Evolutionary conservation across 768 basidiomycete species (phyloP).

Genomic region (Amanita thiersii): DNA sequence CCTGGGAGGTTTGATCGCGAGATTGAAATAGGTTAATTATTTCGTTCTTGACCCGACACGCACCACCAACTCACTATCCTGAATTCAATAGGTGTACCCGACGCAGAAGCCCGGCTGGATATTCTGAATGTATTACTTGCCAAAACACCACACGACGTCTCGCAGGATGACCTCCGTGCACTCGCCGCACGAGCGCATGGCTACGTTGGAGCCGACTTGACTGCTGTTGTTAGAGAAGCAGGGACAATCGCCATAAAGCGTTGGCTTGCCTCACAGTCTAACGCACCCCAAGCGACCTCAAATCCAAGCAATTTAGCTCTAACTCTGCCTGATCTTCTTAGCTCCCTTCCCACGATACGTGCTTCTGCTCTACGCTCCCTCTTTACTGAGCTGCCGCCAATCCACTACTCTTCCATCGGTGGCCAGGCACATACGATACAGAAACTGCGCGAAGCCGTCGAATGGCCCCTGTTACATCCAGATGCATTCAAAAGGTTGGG

Average conservation of each 20-base stretch:
- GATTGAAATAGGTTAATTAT: slow-evolving; percentile 77
- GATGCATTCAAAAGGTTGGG: slow-evolving; percentile 84
- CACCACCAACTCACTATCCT: slow-evolving; percentile 1
- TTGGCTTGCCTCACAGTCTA: slow-evolving; percentile 27
- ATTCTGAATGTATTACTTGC: slow-evolving; percentile 82
- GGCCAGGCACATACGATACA: slow-evolving; percentile 78
- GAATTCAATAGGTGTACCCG: slow-evolving; percentile 65
- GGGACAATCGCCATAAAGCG: slow-evolving; percentile 89
- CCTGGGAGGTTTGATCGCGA: slow-evolving; percentile 93
- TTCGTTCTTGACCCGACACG: slow-evolving; percentile 3
- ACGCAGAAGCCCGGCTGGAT: slow-evolving; percentile 72
- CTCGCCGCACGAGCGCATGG: slow-evolving; percentile 84
- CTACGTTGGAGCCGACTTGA: slow-evolving; percentile 94
- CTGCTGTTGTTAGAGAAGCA: slow-evolving; percentile 87
- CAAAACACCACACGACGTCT: slow-evolving; percentile 72
- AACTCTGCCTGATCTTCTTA: slow-evolving; percentile 52
- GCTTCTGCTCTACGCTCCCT: slow-evolving; percentile 94
- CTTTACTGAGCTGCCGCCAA: slow-evolving; percentile 77
- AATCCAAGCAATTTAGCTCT: slow-evolving; percentile 39
- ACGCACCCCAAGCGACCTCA: slow-evolving; percentile 8
- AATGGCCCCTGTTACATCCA: slow-evolving; percentile 89
- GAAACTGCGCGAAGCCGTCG: slow-evolving; percentile 83
- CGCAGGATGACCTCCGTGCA: slow-evolving; percentile 46
- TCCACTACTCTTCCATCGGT: slow-evolving; percentile 84
- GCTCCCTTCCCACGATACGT: slow-evolving; percentile 70